phyloP scores from a whole-genome alignment of 176 grass and related monocot species.

The Musa itinerans region DNA sequence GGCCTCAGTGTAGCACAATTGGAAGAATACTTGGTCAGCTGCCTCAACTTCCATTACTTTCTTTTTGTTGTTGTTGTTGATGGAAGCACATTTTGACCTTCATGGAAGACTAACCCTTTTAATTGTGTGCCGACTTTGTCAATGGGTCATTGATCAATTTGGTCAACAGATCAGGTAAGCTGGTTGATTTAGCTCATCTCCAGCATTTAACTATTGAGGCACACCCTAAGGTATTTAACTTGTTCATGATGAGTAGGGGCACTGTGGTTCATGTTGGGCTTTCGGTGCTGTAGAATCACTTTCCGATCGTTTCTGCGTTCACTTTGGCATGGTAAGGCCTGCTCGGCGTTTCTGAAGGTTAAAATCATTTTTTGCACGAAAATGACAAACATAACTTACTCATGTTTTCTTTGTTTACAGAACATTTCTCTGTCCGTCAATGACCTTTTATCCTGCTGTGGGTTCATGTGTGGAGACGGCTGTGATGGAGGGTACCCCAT shows the following conservation, averaged over 20 bases:
- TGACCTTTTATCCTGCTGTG: slow-evolving; percentile 84
- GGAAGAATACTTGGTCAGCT: slow-evolving; percentile 69
- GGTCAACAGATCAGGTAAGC: slow-evolving; percentile 76
- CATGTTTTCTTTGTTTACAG: slow-evolving; percentile 33
- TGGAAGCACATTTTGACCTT: slow-evolving; percentile 11
- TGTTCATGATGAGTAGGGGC: slow-evolving; percentile 45
- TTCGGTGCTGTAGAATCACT: slow-evolving; percentile 87
- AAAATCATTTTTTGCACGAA: neutral
- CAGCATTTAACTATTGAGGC: neutral
- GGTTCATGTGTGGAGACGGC: slow-evolving; percentile 90
- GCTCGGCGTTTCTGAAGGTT: neutral
- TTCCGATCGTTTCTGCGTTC: slow-evolving; percentile 90
- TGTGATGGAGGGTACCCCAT: slow-evolving; percentile 96
- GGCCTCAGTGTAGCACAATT: slow-evolving; percentile 76
- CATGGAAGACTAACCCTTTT: neutral
- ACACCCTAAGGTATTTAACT: slow-evolving; percentile 5
- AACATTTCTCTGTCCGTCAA: slow-evolving; percentile 80
- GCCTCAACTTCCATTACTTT: neutral
- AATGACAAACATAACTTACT: slow-evolving; percentile 1
- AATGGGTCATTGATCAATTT: slow-evolving; percentile 3
- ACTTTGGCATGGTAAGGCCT: slow-evolving; percentile 40
- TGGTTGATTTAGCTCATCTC: slow-evolving; percentile 3
- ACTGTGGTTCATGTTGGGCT: slow-evolving; percentile 93
- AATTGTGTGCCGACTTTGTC: neutral
- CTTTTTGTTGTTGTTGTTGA: slow-evolving; percentile 2